Evolutionary conservation across 139 green algal genomes (phyloP), one percentile per base, ranked within the genome.

Genomic region (Coelastrella sp.): DNA sequence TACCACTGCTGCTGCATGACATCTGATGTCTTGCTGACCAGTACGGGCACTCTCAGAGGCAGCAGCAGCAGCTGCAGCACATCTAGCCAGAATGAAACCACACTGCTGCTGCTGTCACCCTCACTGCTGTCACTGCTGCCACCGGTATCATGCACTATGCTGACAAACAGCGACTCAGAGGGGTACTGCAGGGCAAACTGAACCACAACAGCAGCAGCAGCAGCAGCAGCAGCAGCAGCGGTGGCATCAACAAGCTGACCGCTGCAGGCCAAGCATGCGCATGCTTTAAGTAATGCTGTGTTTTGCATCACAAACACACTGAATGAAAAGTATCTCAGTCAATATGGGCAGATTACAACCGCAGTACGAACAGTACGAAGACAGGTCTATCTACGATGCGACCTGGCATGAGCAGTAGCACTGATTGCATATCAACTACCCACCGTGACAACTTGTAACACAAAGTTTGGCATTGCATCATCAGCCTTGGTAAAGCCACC

Each of bases 31-130:
- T 34, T 3, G 11, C 19, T 79, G 41, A 59, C 71, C n/a, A 62
- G 32, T 15, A 40, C 30, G 37, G 76, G 76, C 21, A 83, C 57
- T 4, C 38, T 37, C 57, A 83, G 76, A 4, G 76, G 76, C 57
- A 66, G 19, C 76, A 83, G 76, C 76, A 83, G 76, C 76, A 73
- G 76, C 76, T 17, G 51, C 76, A 83, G 35, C 23, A 83, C 35
- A n/a, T 83, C 76, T n/a, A 83, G 34, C 53, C 57, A 83, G 76
- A 57, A 83, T 17, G 37, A 30, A 2, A 57, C 62, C 15, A 21
- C 51, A 32, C 48, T 59, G 15, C 15, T 67, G 74, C 74, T 82
- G 74, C 51, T 37, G 19, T 5, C 32, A 4, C 59, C 38, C 3
- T n/a, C 69, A 27, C 23, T 25, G n/a, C 64, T 62, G 23, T 17